Base-by-base conservation (phyloP, 1,139 yeast genomes). In the Hyphopichia fennica region DNA sequence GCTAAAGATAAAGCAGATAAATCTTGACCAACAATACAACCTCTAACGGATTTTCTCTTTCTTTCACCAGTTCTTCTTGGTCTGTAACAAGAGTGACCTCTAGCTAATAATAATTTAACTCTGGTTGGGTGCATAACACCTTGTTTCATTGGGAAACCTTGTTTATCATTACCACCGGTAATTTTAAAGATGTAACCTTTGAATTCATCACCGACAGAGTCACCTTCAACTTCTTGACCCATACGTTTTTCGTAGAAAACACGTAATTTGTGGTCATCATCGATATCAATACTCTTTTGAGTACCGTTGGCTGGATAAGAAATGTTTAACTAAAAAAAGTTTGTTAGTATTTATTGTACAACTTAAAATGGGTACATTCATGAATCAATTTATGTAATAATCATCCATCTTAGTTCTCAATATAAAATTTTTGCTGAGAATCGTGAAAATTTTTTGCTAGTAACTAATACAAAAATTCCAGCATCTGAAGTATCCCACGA, bases 71-170 rank as follows among this genome's bases (percentile, higher is more conserved):
- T 70, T 81, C 99, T 89, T 84, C 99, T 95, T 77, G 96, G 96
- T 84, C 99, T 93, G 96, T 93, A 93, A 85, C 98, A 91, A 67
- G 97, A 88, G 83, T 81, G 87, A 68, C 95, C 96, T 79, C 88
- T 84, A 63, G 96, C 74, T 72, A 93, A 82, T 72, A 95, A 84
- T 67, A 93, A 85, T 76, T 88, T 90, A 67, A 95, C 98, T 87
- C 99, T 95, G 84, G 95, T 89, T 78, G 99, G 98, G 82, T 89
- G 95, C 84, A 93, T 82, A 59, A 93, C 99, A 85, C 97, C 97
- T 81, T 93, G 99, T 79, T 91, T 93, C 99, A 95, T 93, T 80
- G 99, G 98, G 96, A 93, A 95, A 82, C 99, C 99, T 83, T 93
- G 99, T 82, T 93, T 93, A 82, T 93, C 99, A 87, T 95, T 95